Percentiles rank a stretch among this genome's conserved stretches.
Evolutionary conservation across 2,329 filamentous ascomycete genomes (phyloP).

Genomic region (Fusarium lyarnte): DNA sequence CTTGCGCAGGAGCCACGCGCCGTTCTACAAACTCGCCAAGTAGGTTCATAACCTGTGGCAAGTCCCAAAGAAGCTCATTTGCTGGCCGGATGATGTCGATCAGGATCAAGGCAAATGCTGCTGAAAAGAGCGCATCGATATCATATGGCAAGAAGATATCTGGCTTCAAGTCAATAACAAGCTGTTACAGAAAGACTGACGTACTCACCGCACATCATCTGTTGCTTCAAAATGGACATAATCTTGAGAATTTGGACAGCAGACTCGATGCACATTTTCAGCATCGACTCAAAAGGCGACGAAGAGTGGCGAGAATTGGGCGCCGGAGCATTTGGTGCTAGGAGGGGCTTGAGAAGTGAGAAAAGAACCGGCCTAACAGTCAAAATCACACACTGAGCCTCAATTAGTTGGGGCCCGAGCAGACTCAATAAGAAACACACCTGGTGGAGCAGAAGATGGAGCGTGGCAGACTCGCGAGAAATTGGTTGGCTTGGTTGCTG

Average conservation of each 20-base stretch:
- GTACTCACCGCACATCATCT: constrained; percentile 32
- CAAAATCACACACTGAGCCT: constrained; percentile 24
- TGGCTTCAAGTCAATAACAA: background rate
- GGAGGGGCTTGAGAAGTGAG: constrained; percentile 30
- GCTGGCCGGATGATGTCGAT: constrained; percentile 33
- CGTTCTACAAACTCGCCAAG: constrained; percentile 29
- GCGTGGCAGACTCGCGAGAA: constrained; percentile 32
- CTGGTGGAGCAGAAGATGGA: constrained; percentile 32
- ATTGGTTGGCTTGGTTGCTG: constrained; percentile 11
- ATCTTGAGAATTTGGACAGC: constrained; percentile 30
- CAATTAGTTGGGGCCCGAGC: background rate
- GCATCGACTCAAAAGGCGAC: constrained; percentile 32
- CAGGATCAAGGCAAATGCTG: constrained; percentile 28
- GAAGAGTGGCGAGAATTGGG: constrained; percentile 5
- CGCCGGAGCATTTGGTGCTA: background rate
- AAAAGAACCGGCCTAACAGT: constrained; percentile 34
- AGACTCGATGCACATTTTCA: constrained; percentile 36
- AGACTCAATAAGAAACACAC: background rate
- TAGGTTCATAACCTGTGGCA: constrained; percentile 31
- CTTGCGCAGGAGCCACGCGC: constrained; percentile 29
- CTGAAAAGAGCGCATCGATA: constrained; percentile 33
- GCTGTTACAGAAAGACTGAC: background rate
- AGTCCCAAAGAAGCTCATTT: constrained; percentile 33
- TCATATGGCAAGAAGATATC: constrained; percentile 36
- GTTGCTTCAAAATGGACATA: constrained; percentile 25